phyloP scores from a whole-genome alignment of 441 rosid genomes.

The Erodium texanum region DNA sequence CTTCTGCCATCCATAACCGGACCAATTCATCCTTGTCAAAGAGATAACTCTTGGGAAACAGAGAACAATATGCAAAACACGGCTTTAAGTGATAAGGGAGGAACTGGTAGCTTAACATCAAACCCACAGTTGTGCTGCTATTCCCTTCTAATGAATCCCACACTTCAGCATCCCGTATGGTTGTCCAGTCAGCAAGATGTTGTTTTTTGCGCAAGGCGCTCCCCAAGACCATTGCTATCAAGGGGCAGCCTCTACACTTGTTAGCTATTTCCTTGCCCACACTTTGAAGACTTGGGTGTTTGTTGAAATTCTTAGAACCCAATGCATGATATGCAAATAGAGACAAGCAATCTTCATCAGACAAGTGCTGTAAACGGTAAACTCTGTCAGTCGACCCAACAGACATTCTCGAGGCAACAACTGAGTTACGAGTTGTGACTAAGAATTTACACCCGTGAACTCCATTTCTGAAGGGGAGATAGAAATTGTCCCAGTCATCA shows the following conservation, averaged over 20 bases:
- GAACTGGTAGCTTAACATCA: conserved; percentile 11
- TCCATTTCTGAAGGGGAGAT: not conserved
- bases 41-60: not conserved
- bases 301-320: not conserved
- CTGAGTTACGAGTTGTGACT: conserved; percentile 9
- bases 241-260: conserved; percentile 11
- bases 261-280: conserved; percentile 6
- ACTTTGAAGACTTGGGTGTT: not conserved
- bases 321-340: conserved; percentile 4
- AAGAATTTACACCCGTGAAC: conserved; percentile 1
- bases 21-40: not conserved
- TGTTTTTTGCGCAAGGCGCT: not conserved
- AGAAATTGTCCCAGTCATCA: not conserved
- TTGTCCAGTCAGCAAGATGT: not conserved
- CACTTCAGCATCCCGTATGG: not conserved
- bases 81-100: not conserved
- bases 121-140: not conserved
- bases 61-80: conserved; percentile 10
- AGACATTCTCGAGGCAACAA: not conserved
- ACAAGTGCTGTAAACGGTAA: not conserved
- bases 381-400: not conserved
- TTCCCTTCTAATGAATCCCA: conserved; percentile 1
- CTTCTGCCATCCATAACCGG: conserved; percentile 14
- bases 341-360: conserved; percentile 2
- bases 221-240: conserved; percentile 7